Evolutionary conservation across 2,329 filamentous ascomycete genomes (phyloP), one percentile per base, ranked within the genome.

Genomic region (Neofusicoccum parvum): DNA sequence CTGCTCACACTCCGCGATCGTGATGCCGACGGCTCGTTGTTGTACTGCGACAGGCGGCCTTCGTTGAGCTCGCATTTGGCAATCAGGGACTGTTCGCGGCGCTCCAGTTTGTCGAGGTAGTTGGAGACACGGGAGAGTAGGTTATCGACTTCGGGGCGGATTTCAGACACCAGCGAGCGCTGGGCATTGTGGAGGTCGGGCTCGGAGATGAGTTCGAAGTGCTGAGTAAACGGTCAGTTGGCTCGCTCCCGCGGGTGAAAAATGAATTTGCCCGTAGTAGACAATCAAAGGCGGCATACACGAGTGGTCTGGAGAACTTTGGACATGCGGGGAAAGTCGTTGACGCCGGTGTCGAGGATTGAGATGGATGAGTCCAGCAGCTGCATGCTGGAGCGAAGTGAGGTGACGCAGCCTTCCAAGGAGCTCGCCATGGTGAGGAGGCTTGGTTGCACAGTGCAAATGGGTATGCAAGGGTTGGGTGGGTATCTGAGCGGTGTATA

Each of bases 171-270:
- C 17, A 97, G 87, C 4, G 92, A 89, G 70, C 91, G 85, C 78
- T 97, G 94, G 37, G 94, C 94, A 68, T 90, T 86, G 67, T 89
- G 88, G 50, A 97, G 87, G 60, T 91, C 91, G 12, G 90, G 87
- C 75, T 96, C 92, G 15, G 93, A 92, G 71, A 97, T 91, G 48
- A 97, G 88, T 77, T 97, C 94, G 79, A 96, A 97, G 80, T 97
- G 94, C 90, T 96, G 71, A 4, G 27, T 10, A 14, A 27, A 46
- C 5, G 9, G 36, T 62, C 12, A 66, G 45, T 23, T 9, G 3
- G n/a, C 9, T n/a, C 41, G 37, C 20, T 17, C 15, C 12, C 15
- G 15, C 9, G 7, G n/a, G 46, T 36, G 17, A 3, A 14, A 41
- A 11, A 39, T 39, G 14, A 14, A 37, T 11, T 46, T 15, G 50